These are phyloP conservation scores for Colletotrichum abscissum DNA, from an alignment of 2,329 filamentous ascomycete species.

Conservation along the genomic window DNA sequence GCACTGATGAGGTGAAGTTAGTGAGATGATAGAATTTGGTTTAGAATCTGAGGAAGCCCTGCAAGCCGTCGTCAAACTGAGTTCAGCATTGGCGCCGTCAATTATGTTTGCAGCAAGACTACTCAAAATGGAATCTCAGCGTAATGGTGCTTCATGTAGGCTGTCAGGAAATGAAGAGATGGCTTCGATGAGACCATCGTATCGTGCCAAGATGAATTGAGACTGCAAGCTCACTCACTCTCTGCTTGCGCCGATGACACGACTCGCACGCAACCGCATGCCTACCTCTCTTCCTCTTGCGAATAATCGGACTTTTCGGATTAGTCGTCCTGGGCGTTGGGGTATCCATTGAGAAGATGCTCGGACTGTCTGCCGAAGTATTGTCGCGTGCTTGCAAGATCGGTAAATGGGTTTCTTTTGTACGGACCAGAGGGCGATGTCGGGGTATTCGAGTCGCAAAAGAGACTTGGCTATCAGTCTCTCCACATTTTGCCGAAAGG, in stretches of 20 bases:
- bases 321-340: not conserved
- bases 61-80: not conserved
- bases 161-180: not conserved
- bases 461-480: not conserved
- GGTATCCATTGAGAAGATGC: constrained; percentile 15
- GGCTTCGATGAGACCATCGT: not conserved
- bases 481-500: constrained; percentile 28
- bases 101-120: not conserved
- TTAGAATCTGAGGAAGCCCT: no score
- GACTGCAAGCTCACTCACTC: constrained; percentile 17
- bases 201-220: not conserved
- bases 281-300: constrained; percentile 29
- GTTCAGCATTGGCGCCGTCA: not conserved
- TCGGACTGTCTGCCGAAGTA: not conserved
- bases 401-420: constrained; percentile 4
- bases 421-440: constrained; percentile 16
- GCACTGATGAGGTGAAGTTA: constrained; percentile 3
- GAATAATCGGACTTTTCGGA: constrained; percentile 16
- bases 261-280: constrained; percentile 33
- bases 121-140: not conserved
- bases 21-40: not conserved
- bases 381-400: constrained; percentile 5
- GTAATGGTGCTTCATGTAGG: not conserved
- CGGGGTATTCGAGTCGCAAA: constrained; percentile 24
- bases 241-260: constrained; percentile 34